Evolutionary conservation across 331 rosid species (phyloP), one percentile per base, ranked within the genome.

Genomic region (Malus hybrid): DNA sequence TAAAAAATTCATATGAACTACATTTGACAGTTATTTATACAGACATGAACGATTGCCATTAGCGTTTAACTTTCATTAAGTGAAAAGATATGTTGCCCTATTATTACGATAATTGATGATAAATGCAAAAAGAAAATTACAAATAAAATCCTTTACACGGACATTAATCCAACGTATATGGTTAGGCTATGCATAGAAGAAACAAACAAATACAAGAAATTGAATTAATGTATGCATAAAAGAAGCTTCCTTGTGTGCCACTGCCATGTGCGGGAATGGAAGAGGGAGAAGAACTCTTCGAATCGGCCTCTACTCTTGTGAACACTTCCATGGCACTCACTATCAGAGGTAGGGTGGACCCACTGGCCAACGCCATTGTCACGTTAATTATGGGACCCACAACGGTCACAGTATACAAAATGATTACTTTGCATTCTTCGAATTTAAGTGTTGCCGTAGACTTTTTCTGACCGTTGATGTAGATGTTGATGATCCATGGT

Each of bases 251-350:
- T 54, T 4, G 36, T 14, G 14, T 24, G 33, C 61, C 59, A 6
- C 14, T 46, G 33, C 60, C 73, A 7, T 6, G 20, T 1, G 76
- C 7, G 67, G 54, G 46, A 32, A 27, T 28, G 9, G 52, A 62
- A 13, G 76, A 24, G 24, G 33, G 24, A 19, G 67, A 20, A 14
- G 73, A 69, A 48, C 42, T 48, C 15, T 48, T 69, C 67, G n/a
- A 14, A 18, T 32, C 10, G 69, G 44, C 5, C 7, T 32, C 69
- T 2, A 59, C 66, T 56, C 67, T 72, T 54, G 64, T 69, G 24
- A 29, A 60, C 33, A 77, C 76, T 59, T 77, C 76, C 80, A 69
- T 70, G 24, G 52, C 80, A 3, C 69, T 54, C n/a, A 81, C 39
- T 11, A 73, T 28, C 6, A 79, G 85, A 5, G 85, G 79, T 3